A percentile compares a stretch with the other conserved stretches of the same genome.
These are phyloP conservation scores for Crotalaria pallida DNA, from an alignment of 306 rosid genomes.

Conservation along the genomic window DNA sequence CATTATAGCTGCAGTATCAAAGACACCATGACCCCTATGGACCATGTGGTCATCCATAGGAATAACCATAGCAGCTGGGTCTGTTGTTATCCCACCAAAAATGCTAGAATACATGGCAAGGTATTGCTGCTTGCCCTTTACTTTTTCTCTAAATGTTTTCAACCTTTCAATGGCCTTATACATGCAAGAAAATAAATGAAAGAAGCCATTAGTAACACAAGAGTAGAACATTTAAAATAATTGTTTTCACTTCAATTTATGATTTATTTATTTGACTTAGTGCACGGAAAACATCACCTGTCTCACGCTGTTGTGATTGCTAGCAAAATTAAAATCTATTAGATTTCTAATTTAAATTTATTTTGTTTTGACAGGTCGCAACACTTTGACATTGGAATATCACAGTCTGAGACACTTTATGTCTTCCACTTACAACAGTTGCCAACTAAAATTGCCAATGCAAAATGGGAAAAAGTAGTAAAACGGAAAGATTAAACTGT, in stretches of 20 bases:
- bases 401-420: too few species aligned
- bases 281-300: too few species aligned
- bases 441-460: background rate
- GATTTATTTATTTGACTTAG: too few species aligned
- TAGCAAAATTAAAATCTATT: too few species aligned
- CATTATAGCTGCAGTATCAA: constrained; percentile 54
- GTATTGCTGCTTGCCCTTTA: constrained; percentile 38
- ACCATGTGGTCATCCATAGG: too few species aligned
- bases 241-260: too few species aligned
- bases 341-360: too few species aligned
- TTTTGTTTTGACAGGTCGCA: too few species aligned
- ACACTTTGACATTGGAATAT: too few species aligned
- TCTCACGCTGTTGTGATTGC: too few species aligned
- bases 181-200: background rate
- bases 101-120: constrained; percentile 74
- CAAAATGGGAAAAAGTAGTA: background rate
- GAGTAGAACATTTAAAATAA: too few species aligned
- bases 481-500: too few species aligned
- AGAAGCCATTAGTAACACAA: background rate
- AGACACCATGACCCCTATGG: constrained; percentile 56
- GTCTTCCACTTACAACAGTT: background rate
- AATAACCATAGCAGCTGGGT: constrained; percentile 37
- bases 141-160: constrained; percentile 32
- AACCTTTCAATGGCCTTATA: constrained; percentile 48
- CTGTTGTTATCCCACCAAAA: constrained; percentile 63